Conservation (phyloP, 2,329 filamentous ascomycete species). For the Hymenoscyphus fraxineus region DNA sequence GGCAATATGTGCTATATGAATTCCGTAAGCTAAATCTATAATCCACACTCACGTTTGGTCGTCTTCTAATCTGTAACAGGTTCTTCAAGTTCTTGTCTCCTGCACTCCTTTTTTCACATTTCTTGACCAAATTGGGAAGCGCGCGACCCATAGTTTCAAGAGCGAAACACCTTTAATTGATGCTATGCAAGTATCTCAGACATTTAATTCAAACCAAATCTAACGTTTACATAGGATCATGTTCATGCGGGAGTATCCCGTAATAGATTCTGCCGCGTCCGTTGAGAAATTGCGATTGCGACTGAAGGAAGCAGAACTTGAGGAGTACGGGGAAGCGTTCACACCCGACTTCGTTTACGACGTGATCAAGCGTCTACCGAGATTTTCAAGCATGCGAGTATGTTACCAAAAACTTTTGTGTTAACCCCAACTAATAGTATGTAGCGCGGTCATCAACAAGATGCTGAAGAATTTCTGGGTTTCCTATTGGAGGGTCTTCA, state of each 20-base stretch:
- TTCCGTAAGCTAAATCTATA: constrained; percentile 61
- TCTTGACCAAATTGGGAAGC: constrained; percentile 78
- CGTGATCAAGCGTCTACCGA: constrained; percentile 78
- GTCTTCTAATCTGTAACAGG: constrained; percentile 50
- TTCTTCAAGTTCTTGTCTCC: constrained; percentile 92
- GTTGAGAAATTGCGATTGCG: constrained; percentile 68
- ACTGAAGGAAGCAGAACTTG: constrained; percentile 78
- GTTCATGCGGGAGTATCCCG: constrained; percentile 89
- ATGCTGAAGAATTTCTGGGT: constrained; percentile 94
- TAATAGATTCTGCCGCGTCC: constrained; percentile 74
- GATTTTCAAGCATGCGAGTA: constrained; percentile 90
- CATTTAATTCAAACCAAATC: not conserved
- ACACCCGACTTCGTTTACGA: constrained; percentile 95
- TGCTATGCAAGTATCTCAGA: constrained; percentile 67
- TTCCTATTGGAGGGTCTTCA: constrained; percentile 90
- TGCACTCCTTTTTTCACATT: constrained; percentile 95
- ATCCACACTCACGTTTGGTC: not conserved
- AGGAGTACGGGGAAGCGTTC: constrained; percentile 87
- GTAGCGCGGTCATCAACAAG: constrained; percentile 90
- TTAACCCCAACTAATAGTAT: constrained; percentile 30
- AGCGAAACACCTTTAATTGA: constrained; percentile 91
- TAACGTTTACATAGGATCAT: constrained; percentile 62
- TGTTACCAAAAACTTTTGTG: constrained; percentile 33
- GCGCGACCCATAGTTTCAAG: constrained; percentile 86
- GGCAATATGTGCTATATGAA: constrained; percentile 99